Base-by-base conservation (phyloP, 805 yeast genomes). In the Debaryomyces prosopidis region DNA sequence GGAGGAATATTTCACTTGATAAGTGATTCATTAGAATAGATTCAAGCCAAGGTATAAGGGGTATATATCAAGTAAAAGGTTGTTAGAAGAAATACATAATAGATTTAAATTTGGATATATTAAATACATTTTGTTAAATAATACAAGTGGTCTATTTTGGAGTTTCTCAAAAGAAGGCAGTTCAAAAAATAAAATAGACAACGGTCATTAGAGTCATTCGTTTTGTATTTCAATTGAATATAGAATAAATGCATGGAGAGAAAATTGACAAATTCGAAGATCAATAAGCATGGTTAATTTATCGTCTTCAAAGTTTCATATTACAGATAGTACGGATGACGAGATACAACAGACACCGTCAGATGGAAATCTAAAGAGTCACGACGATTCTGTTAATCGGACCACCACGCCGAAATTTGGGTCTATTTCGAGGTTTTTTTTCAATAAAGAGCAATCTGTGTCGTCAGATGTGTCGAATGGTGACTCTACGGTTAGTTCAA, bases 341-440 rank as follows among this genome's bases (percentile, higher is more conserved):
- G 33, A 30, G 8, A 30, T 30, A 30, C 33, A 12, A 5, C 33
- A 2, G 33, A 30, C 14, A n/a, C 33, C 11, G 33, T 6, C 9
- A 2, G 12, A 30, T 11, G 16, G 16, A 5, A 30, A 30, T 14
- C 33, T 5, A 30, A 30, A 30, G 16, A 11, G 16, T 8, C 33
- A 12, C 14, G 33, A 30, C 7, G 33, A 30, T 12, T 23, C 26
- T 7, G 6, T 6, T 4, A 30, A 30, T 14, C 33, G 33, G 6
- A 30, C 8, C 16, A 30, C 8, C 11, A 30, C 14, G 6, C 16
- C 16, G 12, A 12, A 14, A 30, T 30, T 30, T 30, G 33, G 33
- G 16, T 14, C 68, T 31, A 40, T 66, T 31, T 46, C 66, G 12
- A 51, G 59, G 34, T 58, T 65, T 30, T 51, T 64, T 19, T 62